Evolutionary conservation across 2,329 filamentous ascomycete species (phyloP), one percentile per base, ranked within the genome.

Genomic region (Ophiocordyceps camponoti-leonardi): DNA sequence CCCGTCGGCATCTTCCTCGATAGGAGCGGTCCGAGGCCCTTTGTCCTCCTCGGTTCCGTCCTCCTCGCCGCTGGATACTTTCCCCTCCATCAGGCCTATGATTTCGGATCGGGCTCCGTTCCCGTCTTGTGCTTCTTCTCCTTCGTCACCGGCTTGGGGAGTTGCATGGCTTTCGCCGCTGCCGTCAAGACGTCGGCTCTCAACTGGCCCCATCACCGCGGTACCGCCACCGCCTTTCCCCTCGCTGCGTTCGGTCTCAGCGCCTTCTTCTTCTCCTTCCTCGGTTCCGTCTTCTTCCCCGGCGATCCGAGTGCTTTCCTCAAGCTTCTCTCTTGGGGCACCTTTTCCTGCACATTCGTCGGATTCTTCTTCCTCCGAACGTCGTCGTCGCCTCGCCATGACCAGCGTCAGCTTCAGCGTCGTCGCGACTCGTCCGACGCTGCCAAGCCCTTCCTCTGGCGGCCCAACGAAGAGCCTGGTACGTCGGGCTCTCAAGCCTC

Each of bases 161-260:
- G 88, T 49, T 95, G 87, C 64, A 81, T 83, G 63, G 85, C 86
- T n/a, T 96, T 96, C 61, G 77, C 81, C 20, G 86, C 85, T 26
- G 74, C 88, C 10, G 78, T 98, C 58, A 98, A 98, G 60, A 69
- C 68, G 58, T 88, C 84, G 44, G 88, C 88, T 11, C 73, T 92
- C 51, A 95, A 95, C 63, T 95, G 88, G 78, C 90, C 90, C 13
- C 76, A 81, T 48, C 83, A 94, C 59, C 78, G 92, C 51, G 92
- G 92, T 46, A 94, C 90, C 4, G 92, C 92, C 6, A 96, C 92
- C 6, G 88, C 88, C 1, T 92, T 96, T 54, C 90, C 92, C 6
- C 65, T 96, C 46, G 86, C 92, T 47, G 88, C 86, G 3, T 96
- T 96, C 58, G 92, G 92, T 3, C 67, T 98, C 47, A 95, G 88